A percentile compares a stretch with the other conserved stretches of the same genome.
Evolutionary conservation across 23 red algal species (phyloP).

Genomic region (Cyanidioschyzon merolae): DNA sequence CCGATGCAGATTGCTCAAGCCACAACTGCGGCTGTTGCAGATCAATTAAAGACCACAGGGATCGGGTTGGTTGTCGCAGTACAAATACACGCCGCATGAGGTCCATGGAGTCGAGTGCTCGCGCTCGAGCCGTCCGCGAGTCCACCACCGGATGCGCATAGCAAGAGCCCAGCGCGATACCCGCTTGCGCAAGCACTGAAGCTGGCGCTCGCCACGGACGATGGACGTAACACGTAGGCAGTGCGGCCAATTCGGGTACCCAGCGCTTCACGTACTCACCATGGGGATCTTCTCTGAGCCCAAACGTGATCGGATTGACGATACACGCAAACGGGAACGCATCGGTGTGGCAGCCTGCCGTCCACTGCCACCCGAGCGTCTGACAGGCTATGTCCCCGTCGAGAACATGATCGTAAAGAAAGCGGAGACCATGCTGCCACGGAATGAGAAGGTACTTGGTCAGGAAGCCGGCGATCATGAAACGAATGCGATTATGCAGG

Average conservation of each 20-base stretch:
- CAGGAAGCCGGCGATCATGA: constrained; percentile 73
- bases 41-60: constrained; percentile 3
- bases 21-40: neutral
- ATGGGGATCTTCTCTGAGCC: constrained; percentile 7
- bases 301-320: constrained; percentile 51
- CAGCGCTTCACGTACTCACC: constrained; percentile 19
- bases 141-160: constrained; percentile 24
- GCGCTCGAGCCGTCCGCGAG: neutral
- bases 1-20: neutral
- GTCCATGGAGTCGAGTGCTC: constrained; percentile 14
- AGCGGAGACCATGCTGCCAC: constrained; percentile 69
- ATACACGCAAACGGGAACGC: constrained; percentile 60
- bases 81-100: constrained; percentile 2
- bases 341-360: constrained; percentile 78
- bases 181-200: neutral
- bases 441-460: constrained; percentile 85
- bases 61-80: neutral
- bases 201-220: constrained; percentile 14
- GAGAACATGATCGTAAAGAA: constrained; percentile 57
- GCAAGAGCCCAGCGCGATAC: neutral
- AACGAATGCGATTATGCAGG: constrained; percentile 84
- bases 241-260: constrained; percentile 6
- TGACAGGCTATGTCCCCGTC: constrained; percentile 74
- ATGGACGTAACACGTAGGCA: constrained; percentile 22
- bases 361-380: constrained; percentile 92